Evolutionary conservation across 2,329 filamentous ascomycete species (phyloP), one percentile per base, ranked within the genome.

Genomic region (Aspergillus novofumigatus): DNA sequence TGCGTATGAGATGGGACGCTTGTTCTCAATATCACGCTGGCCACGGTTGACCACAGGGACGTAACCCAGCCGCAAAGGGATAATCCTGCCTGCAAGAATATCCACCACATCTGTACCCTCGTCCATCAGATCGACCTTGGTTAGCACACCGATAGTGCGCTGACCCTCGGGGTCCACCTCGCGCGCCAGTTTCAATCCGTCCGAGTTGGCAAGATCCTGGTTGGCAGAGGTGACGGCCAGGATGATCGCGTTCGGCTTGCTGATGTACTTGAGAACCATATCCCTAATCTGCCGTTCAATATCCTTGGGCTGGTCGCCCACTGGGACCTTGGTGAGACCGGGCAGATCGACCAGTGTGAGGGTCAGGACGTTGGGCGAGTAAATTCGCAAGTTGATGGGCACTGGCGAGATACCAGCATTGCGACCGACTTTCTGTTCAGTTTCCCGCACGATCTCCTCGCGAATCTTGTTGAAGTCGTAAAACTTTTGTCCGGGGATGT

Each of bases 81-180:
- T 99, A 74, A 99, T 95, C 69, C 94, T 89, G 59, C 95, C 95
- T 63, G 94, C 95, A 69, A 99, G 83, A 80, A 99, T 99, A 77
- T 99, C 94, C 65, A 99, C 93, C 45, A 97, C 94, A 71, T 99
- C 94, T 53, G 94, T 99, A 55, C 94, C 94, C 26, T 96, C 91
- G 75, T 99, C 94, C 94, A 99, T 99, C 72, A 99, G 79, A 79
- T 99, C 94, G 60, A 99, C 92, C 83, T 99, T 99, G 67, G 93
- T 97, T 68, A 99, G 83, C 60, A 99, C 94, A 84, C 94, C 94
- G 65, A 99, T 99, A 51, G 94, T 99, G 73, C 94, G 86, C 79
- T 97, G 93, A 70, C 94, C 94, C 74, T 99, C 92, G 3, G 93
- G 93, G 69, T 99, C 94, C 45, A 99, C 94, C 78, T 99, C 93